phyloP scores from a whole-genome alignment of 148 eudicot genomes.

The Amaranthus hypochondriacus region DNA sequence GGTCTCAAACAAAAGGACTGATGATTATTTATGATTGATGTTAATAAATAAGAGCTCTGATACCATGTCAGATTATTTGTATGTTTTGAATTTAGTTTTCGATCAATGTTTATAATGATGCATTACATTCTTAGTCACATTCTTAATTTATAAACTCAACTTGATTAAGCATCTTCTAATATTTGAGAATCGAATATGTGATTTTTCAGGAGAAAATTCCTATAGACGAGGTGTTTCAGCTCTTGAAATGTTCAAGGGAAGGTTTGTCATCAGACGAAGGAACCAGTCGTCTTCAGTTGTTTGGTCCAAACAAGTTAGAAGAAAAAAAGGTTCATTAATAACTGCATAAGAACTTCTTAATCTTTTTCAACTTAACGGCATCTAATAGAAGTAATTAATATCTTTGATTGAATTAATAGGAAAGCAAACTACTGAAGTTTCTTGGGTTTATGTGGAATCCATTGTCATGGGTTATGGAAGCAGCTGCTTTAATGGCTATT shows the following conservation, averaged over 20 bases:
- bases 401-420: constrained; percentile 24
- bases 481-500: constrained; percentile 61
- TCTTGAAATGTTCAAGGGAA: constrained; percentile 49
- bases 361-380: neutral
- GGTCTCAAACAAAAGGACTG: no score
- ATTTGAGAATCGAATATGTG: neutral
- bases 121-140: no score
- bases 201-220: constrained; percentile 60
- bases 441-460: constrained; percentile 74
- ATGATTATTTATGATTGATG: no score
- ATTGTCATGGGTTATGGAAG: constrained; percentile 70
- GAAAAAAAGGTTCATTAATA: constrained; percentile 52
- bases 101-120: no score
- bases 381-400: no score
- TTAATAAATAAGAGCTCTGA: no score
- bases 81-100: no score
- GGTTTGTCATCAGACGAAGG: constrained; percentile 56
- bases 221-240: constrained; percentile 62
- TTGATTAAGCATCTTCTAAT: neutral
- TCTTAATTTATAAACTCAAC: neutral
- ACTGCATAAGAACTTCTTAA: neutral
- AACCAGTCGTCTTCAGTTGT: constrained; percentile 38
- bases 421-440: constrained; percentile 52
- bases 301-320: constrained; percentile 68
- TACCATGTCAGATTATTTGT: no score